Base-by-base conservation (phyloP, 768 basidiomycete genomes). In the Lactarius evosmus region DNA sequence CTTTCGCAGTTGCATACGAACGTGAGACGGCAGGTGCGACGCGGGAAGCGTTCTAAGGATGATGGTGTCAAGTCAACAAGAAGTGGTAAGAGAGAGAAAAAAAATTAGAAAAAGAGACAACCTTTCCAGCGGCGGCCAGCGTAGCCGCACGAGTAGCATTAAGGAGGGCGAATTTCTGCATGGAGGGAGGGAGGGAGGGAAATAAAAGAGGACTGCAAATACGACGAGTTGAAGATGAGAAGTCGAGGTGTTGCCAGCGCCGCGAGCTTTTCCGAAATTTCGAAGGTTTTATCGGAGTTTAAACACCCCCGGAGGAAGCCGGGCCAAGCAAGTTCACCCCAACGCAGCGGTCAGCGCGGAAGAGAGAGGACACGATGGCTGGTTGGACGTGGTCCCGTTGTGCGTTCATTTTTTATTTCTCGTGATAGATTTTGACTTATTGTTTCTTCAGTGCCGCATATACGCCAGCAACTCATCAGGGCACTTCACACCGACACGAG, bases 1-100 rank as follows among this genome's bases (percentile, higher is more conserved):
- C 88, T 82, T 99, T 99, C 72, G 95, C 95, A 71, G 96, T 95
- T 71, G 97, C 97, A 82, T 99, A 99, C 67, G 89, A 82, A 75
- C 96, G 92, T 74, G 86, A 77, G 63, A 81, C 77, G 71, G 82
- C 71, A 72, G 82, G 79, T 65, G 79, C 78, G 73, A 81, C 76
- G 68, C 74, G 72, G 70, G 70, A 69, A 60, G 73, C 75, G 71
- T 74, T 80, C 79, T 81, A 66, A 51, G 57, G 60, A 50, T 2
- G 51, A 44, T 44, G 58, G 61, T 66, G 60, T 56, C 64, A 54
- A 67, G 30, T 58, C 64, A 54, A 67, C 11, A 27, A 17, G 7
- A 19, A 9, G 16, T n/a, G 29, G 8, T 9, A n/a, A 3, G 7
- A 19, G 11, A 9, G 36, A 32, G 44, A 19, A 38, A 56, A n/a